Conservation (phyloP, 2,329 filamentous ascomycete species). For the Aspergillus chevalieri region DNA sequence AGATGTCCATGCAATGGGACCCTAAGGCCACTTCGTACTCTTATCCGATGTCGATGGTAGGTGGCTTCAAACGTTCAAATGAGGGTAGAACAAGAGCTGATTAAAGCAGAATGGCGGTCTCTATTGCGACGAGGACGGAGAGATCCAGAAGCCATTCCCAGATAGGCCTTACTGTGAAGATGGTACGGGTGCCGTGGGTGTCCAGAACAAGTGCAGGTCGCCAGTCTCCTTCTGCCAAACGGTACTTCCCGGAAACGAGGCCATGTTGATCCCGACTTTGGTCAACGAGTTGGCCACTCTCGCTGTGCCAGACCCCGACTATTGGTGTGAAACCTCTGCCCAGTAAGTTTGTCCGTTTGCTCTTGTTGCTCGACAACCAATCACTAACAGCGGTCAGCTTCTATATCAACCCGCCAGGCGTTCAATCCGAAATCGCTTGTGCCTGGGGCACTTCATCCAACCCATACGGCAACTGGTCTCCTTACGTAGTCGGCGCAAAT, state of each 20-base stretch:
- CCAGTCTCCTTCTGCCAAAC: slow-evolving; percentile 71
- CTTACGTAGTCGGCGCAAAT: slow-evolving; percentile 72
- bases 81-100: not conserved
- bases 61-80: slow-evolving; percentile 20
- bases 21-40: slow-evolving; percentile 59
- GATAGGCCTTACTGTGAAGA: slow-evolving; percentile 63
- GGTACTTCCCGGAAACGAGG: slow-evolving; percentile 70
- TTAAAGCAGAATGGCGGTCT: slow-evolving; percentile 62
- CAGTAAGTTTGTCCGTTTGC: slow-evolving; percentile 52
- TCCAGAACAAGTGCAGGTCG: slow-evolving; percentile 59
- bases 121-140: slow-evolving; percentile 62
- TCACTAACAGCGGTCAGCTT: slow-evolving; percentile 45
- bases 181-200: slow-evolving; percentile 60
- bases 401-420: slow-evolving; percentile 72
- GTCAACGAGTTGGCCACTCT: slow-evolving; percentile 54
- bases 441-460: slow-evolving; percentile 62
- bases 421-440: slow-evolving; percentile 55
- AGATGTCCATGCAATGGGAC: slow-evolving; percentile 76
- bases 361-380: not conserved
- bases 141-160: slow-evolving; percentile 63
- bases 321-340: slow-evolving; percentile 67
- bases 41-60: slow-evolving; percentile 67
- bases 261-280: slow-evolving; percentile 74
- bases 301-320: slow-evolving; percentile 63
- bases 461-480: slow-evolving; percentile 68